Evolutionary conservation across 805 yeast species (phyloP).

Genomic region (Wickerhamiella vanderwaltii): DNA sequence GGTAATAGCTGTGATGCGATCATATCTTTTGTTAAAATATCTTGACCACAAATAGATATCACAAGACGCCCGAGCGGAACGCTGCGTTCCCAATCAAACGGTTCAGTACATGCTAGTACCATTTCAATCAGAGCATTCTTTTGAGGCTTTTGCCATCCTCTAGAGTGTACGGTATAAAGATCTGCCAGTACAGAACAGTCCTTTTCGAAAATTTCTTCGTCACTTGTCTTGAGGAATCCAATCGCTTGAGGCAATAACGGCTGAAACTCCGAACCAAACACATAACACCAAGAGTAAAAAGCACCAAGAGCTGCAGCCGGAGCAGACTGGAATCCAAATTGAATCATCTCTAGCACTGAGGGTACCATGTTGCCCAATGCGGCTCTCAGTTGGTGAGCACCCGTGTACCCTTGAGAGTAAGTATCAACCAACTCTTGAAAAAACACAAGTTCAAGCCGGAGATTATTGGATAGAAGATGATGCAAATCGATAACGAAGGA

Average conservation of each 20-base stretch:
- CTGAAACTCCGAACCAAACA: constrained; percentile 15
- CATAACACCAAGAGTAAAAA: constrained; percentile 15
- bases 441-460: constrained; percentile 19
- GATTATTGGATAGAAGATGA: constrained; percentile 12
- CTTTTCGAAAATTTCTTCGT: constrained; percentile 14
- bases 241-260: constrained; percentile 7
- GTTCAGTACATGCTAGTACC: constrained; percentile 3
- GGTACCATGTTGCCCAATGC: constrained; percentile 12
- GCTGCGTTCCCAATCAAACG: constrained; percentile 14
- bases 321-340: background rate
- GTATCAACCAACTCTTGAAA: constrained; percentile 24
- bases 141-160: constrained; percentile 11
- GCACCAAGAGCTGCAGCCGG: constrained; percentile 10
- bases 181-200: constrained; percentile 16
- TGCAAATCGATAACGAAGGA: constrained; percentile 25
- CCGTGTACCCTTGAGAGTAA: constrained; percentile 13
- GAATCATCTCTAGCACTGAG: background rate
- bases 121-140: background rate
- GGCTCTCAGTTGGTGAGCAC: constrained; percentile 13
- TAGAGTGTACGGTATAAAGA: constrained; percentile 13
- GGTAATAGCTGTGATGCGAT: constrained; percentile 12
- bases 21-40: constrained; percentile 9
- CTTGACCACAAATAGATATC: constrained; percentile 15
- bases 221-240: constrained; percentile 11
- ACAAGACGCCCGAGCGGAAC: constrained; percentile 17